These are phyloP conservation scores for Thalia dealbata DNA, from an alignment of 176 grass and related monocot species.

Conservation along the genomic window DNA sequence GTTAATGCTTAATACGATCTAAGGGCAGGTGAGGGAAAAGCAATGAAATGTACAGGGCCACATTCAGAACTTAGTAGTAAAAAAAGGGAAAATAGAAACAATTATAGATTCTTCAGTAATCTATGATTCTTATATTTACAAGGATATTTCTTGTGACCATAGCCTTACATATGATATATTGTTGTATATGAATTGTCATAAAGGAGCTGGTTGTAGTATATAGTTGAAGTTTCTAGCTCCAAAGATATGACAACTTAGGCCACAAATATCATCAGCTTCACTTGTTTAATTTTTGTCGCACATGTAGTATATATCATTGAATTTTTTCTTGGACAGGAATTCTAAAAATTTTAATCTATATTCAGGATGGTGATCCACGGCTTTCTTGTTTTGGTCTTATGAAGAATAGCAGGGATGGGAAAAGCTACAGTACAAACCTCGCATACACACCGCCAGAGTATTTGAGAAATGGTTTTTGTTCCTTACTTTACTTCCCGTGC, in stretches of 20 bases:
- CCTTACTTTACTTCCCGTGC: not conserved
- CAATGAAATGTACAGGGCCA: too few species aligned
- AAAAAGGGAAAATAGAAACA: not conserved
- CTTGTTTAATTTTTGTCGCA: too few species aligned
- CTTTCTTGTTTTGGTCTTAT: conserved; percentile 96
- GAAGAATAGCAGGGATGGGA: conserved; percentile 97
- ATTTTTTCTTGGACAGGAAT: not conserved
- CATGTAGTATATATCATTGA: not conserved
- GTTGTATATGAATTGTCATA: too few species aligned
- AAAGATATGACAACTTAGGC: not conserved
- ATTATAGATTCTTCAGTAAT: not conserved
- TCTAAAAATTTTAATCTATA: conserved; percentile 10
- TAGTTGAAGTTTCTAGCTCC: too few species aligned
- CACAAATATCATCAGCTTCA: not conserved
- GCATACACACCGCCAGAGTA: conserved; percentile 97
- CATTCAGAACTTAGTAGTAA: too few species aligned
- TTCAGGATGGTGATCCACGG: conserved; percentile 81
- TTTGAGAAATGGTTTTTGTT: conserved; percentile 73
- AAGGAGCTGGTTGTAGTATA: too few species aligned
- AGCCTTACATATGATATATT: too few species aligned
- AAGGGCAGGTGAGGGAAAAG: not conserved
- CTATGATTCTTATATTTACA: not conserved
- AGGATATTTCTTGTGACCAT: too few species aligned
- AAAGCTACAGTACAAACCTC: conserved; percentile 98
- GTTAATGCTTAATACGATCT: not conserved